These are phyloP conservation scores for Aureobasidium subglaciale DNA, from an alignment of 2,329 filamentous ascomycete genomes.

Conservation along the genomic window DNA sequence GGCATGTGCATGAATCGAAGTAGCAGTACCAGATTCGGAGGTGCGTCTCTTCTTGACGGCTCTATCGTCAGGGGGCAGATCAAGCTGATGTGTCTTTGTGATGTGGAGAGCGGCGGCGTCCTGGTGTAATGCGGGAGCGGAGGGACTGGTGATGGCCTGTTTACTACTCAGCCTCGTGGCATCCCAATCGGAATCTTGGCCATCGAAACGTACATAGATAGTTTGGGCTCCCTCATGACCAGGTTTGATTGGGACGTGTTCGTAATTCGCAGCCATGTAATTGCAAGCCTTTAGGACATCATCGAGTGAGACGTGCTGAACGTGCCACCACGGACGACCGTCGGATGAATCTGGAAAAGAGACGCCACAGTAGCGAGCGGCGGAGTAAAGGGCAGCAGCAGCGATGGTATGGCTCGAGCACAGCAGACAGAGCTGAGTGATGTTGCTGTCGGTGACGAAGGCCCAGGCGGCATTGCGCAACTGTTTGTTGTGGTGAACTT, in stretches of 20 bases:
- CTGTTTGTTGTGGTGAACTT: conserved; percentile 69
- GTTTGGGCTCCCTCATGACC: conserved; percentile 33
- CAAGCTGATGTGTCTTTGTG: conserved; percentile 21
- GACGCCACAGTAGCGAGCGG: conserved; percentile 65
- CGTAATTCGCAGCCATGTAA: conserved; percentile 57
- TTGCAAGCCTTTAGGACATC: conserved; percentile 68
- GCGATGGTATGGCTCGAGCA: conserved; percentile 75
- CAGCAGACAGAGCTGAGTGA: conserved; percentile 77
- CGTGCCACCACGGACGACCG: conserved; percentile 81
- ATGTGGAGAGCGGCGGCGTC: conserved; percentile 24
- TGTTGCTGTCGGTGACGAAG: conserved; percentile 83
- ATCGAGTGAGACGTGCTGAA: conserved; percentile 61
- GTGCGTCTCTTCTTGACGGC: conserved; percentile 19
- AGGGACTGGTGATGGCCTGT: conserved; percentile 21
- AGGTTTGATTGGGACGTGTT: conserved; percentile 31
- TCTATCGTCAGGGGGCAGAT: conserved; percentile 21
- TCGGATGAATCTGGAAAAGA: conserved; percentile 66
- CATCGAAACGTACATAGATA: conserved; percentile 41
- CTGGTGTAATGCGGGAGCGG: conserved; percentile 20
- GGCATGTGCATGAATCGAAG: not conserved
- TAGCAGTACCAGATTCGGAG: not conserved
- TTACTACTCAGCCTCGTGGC: conserved; percentile 24
- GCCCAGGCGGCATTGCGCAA: conserved; percentile 85
- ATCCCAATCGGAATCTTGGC: conserved; percentile 22
- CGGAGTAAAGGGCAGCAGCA: conserved; percentile 79